These are phyloP conservation scores for Coccomyxa sp. DNA, from an alignment of 139 green algal species.

Conservation along the genomic window DNA sequence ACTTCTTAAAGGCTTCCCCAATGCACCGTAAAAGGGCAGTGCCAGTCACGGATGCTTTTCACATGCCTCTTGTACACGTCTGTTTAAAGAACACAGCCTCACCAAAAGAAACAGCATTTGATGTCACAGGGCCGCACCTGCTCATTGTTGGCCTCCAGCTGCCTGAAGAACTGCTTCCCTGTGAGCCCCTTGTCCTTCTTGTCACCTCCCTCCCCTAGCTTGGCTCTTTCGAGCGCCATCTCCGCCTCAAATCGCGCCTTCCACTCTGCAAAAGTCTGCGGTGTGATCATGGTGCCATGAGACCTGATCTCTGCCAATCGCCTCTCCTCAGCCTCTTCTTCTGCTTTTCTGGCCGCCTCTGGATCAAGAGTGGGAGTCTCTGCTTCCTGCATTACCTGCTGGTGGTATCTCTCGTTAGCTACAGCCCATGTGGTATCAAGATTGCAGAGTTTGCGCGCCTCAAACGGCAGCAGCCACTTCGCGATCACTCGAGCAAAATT, in stretches of 20 bases:
- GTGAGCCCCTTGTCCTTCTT: neutral
- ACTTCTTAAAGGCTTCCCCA: neutral
- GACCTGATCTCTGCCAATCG: conserved; percentile 51
- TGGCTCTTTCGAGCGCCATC: neutral
- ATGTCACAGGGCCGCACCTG: no score
- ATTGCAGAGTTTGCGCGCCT: no score
- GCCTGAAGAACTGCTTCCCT: conserved; percentile 1
- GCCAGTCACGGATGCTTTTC: neutral
- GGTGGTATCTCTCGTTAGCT: no score
- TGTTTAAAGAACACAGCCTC: no score
- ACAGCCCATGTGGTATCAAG: no score
- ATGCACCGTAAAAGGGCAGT: neutral
- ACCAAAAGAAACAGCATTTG: no score
- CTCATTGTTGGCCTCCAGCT: neutral
- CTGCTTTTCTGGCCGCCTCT: conserved; percentile 32
- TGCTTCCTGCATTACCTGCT: no score
- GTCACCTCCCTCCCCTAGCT: neutral
- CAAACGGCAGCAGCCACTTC: no score
- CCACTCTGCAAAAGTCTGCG: conserved; percentile 69
- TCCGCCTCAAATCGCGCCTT: conserved; percentile 31
- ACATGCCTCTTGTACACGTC: neutral
- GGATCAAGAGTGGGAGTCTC: conserved; percentile 22
- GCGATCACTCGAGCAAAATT: no score
- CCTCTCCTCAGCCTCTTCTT: conserved; percentile 57
- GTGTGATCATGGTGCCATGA: conserved; percentile 67